Percentiles rank a stretch among this genome's conserved stretches.
Conservation (phyloP, 108 stramenopile species). For the Mediolabrus comicus region DNA sequence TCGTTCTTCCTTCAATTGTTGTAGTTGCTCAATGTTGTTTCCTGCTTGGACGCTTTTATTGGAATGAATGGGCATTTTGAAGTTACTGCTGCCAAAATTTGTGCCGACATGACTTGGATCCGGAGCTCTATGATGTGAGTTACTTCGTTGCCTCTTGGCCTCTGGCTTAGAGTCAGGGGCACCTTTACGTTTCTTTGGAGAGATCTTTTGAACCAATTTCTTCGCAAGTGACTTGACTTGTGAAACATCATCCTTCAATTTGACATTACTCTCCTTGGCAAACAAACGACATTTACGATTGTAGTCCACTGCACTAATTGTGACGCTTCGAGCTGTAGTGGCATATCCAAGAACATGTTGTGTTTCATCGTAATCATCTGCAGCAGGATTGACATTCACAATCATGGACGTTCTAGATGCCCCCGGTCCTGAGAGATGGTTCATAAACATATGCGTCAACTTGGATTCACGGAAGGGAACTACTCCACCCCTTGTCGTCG, state of each 20-base stretch:
- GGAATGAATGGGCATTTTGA: no score
- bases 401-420: constrained; percentile 86
- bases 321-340: constrained; percentile 70
- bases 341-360: constrained; percentile 90
- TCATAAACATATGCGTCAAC: constrained; percentile 95
- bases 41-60: constrained; percentile 3
- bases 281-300: constrained; percentile 50
- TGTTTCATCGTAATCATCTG: constrained; percentile 92
- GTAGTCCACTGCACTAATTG: constrained; percentile 58
- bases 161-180: constrained; percentile 16
- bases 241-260: constrained; percentile 15
- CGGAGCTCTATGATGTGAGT: neutral
- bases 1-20: constrained; percentile 36
- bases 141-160: constrained; percentile 31
- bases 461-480: constrained; percentile 97
- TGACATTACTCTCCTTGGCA: constrained; percentile 43
- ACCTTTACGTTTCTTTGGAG: constrained; percentile 47
- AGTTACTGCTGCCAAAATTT: neutral
- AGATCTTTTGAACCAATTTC: constrained; percentile 45
- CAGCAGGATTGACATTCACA: constrained; percentile 88
- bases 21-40: constrained; percentile 27
- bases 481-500: constrained; percentile 40
- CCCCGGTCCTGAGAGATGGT: constrained; percentile 77
- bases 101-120: neutral
- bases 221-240: constrained; percentile 28